Conservation (phyloP, 805 yeast species). For the Danielia reshetovae region DNA sequence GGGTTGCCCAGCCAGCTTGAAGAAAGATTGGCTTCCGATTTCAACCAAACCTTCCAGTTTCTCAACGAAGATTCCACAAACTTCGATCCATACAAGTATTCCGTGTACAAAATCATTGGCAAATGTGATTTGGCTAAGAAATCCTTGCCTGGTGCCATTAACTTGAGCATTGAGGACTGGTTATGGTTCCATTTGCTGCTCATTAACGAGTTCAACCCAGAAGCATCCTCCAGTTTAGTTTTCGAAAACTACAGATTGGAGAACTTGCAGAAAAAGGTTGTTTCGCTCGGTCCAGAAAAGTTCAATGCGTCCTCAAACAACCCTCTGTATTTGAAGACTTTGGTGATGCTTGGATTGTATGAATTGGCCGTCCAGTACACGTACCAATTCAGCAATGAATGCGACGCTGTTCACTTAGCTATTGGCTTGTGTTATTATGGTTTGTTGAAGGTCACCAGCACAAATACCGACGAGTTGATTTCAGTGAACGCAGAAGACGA, state of each 20-base stretch:
- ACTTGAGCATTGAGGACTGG: constrained; percentile 90
- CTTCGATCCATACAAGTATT: constrained; percentile 86
- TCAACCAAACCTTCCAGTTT: constrained; percentile 74
- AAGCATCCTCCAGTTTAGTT: constrained; percentile 35
- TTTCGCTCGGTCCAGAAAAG: constrained; percentile 67
- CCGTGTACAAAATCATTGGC: constrained; percentile 90
- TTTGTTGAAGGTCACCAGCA: constrained; percentile 49
- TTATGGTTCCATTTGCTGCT: constrained; percentile 87
- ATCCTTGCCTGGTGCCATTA: constrained; percentile 61
- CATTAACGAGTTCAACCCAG: constrained; percentile 48
- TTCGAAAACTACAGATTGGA: constrained; percentile 68
- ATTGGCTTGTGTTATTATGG: constrained; percentile 76
- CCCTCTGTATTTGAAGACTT: constrained; percentile 68
- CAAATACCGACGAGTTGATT: constrained; percentile 33
- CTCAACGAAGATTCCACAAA: constrained; percentile 44
- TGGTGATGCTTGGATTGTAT: constrained; percentile 73
- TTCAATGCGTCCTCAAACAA: constrained; percentile 65
- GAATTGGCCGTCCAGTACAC: constrained; percentile 73
- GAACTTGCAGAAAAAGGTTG: constrained; percentile 69
- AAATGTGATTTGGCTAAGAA: constrained; percentile 73
- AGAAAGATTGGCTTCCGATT: constrained; percentile 72
- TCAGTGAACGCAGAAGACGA: constrained; percentile 28
- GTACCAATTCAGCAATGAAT: constrained; percentile 57
- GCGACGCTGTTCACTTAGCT: constrained; percentile 87
- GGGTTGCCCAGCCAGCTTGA: constrained; percentile 62